Evolutionary conservation across 768 basidiomycete genomes (phyloP).

Genomic region (Boletus sp.): DNA sequence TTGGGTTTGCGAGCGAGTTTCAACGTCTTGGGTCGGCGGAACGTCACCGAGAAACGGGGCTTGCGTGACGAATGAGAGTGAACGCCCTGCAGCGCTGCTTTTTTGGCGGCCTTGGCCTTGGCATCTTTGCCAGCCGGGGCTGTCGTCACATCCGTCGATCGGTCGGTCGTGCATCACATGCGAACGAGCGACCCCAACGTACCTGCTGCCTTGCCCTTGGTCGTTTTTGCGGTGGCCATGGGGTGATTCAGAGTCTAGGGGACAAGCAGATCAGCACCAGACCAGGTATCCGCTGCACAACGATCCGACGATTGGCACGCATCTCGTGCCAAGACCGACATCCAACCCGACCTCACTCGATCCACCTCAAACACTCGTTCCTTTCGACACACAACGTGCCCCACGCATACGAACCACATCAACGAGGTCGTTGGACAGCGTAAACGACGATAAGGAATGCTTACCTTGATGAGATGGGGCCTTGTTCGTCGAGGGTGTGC

Average conservation of each 20-base stretch:
- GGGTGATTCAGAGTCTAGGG: constrained; percentile 12
- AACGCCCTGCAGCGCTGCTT: constrained; percentile 90
- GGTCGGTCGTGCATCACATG: constrained; percentile 25
- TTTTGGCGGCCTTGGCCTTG: constrained; percentile 95
- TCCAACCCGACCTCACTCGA: constrained; percentile 18
- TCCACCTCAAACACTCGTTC: constrained; percentile 18
- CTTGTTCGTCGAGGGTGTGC: constrained; percentile 26
- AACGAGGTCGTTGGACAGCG: not conserved
- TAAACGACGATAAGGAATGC: not conserved
- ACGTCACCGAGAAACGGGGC: constrained; percentile 80
- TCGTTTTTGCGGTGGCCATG: constrained; percentile 71
- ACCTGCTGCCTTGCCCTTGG: constrained; percentile 61
- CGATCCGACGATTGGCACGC: too few relatives aligned
- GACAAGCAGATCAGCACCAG: constrained; percentile 1
- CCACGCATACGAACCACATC: not conserved
- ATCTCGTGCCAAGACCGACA: constrained; percentile 1
- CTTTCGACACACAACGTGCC: not conserved
- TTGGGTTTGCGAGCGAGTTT: constrained; percentile 78
- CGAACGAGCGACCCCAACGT: constrained; percentile 17
- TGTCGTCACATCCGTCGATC: not conserved
- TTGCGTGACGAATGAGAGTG: constrained; percentile 77
- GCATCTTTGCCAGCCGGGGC: constrained; percentile 36
- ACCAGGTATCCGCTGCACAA: not conserved
- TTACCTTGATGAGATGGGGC: constrained; percentile 30
- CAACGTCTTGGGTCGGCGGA: constrained; percentile 96